phyloP scores from a whole-genome alignment of 345 rosid genomes.

The Rhodomyrtus tomentosa region DNA sequence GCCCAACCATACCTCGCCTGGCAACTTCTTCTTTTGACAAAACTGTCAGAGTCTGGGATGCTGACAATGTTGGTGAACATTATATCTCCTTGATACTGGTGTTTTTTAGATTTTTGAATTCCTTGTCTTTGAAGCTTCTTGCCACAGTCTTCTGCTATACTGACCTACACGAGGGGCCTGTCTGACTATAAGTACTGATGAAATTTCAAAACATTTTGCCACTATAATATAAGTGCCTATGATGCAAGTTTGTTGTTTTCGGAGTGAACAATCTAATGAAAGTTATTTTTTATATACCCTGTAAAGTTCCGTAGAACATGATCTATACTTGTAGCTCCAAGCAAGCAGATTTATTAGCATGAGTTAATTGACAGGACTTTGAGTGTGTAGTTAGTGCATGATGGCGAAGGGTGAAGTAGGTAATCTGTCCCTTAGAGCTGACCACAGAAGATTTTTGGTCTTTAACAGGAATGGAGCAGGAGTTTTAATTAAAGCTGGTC shows the following conservation, averaged over 20 bases:
- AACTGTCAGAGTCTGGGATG: constrained; percentile 98
- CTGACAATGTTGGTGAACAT: constrained; percentile 61
- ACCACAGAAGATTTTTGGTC: not conserved
- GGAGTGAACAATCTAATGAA: not conserved
- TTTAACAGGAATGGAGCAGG: not conserved
- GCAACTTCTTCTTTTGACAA: constrained; percentile 97
- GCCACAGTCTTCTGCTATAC: not conserved
- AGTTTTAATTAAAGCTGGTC: not conserved
- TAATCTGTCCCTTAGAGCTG: not conserved
- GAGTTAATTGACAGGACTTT: not conserved
- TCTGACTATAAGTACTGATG: not conserved
- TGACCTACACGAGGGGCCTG: not conserved
- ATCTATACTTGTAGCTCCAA: not conserved
- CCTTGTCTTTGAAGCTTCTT: not conserved
- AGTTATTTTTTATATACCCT: not conserved
- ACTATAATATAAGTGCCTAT: not conserved
- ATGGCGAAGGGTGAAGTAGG: not conserved
- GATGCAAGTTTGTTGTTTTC: not conserved
- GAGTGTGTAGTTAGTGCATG: not conserved
- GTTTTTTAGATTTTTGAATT: not conserved
- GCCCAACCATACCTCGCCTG: constrained; percentile 80
- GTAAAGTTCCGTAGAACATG: not conserved
- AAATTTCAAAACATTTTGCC: not conserved
- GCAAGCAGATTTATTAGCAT: not conserved
- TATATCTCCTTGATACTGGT: not conserved